These are phyloP conservation scores for Corynascus novoguineensis DNA, from an alignment of 495 filamentous ascomycete species.

Conservation along the genomic window DNA sequence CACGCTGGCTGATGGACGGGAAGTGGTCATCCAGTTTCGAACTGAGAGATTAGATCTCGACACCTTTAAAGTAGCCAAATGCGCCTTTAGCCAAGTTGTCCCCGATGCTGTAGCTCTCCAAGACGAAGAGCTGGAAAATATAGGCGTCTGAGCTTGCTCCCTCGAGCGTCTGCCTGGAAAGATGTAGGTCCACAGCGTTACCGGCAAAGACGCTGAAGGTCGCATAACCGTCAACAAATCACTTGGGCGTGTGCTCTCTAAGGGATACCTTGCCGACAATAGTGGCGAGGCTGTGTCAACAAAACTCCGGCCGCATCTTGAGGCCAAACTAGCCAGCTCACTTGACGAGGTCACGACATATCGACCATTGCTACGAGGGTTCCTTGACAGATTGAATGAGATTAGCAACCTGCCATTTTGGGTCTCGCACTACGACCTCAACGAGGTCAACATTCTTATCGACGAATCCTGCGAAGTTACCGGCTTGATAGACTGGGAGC, in stretches of 20 bases:
- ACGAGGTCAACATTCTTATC: conserved; percentile 5
- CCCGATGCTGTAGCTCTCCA: neutral
- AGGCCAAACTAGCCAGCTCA: conserved; percentile 1
- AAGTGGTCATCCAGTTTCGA: conserved; percentile 11
- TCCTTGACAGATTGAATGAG: conserved; percentile 8
- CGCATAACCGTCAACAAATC: conserved; percentile 10
- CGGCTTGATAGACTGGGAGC: conserved; percentile 1
- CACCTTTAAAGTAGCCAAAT: conserved; percentile 6
- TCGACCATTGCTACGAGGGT: neutral
- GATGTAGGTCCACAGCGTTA: conserved; percentile 1
- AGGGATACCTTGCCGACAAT: conserved; percentile 1
- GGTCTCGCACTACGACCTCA: conserved; percentile 8
- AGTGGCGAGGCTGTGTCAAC: neutral
- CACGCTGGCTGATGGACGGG: conserved; percentile 3
- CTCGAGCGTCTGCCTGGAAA: conserved; percentile 11
- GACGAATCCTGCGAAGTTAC: neutral
- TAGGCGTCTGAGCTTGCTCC: conserved; percentile 11
- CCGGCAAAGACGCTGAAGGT: conserved; percentile 5
- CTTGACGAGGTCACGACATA: conserved; percentile 1
- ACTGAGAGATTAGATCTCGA: conserved; percentile 13
- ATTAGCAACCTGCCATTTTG: conserved; percentile 8
- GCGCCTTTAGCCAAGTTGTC: conserved; percentile 6
- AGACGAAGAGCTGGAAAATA: conserved; percentile 3
- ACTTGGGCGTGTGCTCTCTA: conserved; percentile 7
- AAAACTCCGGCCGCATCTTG: conserved; percentile 2